These are phyloP conservation scores for Penicillium macrosclerotiorum DNA, from an alignment of 495 filamentous ascomycete species.

Conservation along the genomic window DNA sequence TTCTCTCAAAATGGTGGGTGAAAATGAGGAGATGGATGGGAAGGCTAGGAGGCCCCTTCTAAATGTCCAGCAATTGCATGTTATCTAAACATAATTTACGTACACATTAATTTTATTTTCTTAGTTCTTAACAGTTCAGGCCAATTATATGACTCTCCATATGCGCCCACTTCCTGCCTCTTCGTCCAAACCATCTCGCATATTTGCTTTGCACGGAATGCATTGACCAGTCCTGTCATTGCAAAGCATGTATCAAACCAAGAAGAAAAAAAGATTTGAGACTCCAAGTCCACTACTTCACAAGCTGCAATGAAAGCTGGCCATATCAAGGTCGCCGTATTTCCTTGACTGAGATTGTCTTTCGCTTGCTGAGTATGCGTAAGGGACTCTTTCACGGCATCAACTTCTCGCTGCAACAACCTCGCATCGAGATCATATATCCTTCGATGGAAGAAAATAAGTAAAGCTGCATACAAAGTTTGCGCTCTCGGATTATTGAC, in stretches of 20 bases:
- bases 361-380: conserved; percentile 7
- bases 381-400: conserved; percentile 5
- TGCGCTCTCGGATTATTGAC: conserved; percentile 3
- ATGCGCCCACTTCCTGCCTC: neutral
- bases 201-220: conserved; percentile 11
- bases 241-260: conserved; percentile 20
- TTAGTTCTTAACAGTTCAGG: conserved; percentile 18
- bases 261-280: conserved; percentile 13
- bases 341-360: neutral
- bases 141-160: conserved; percentile 10
- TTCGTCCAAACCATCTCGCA: conserved; percentile 16
- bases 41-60: neutral
- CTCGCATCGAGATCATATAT: conserved; percentile 21
- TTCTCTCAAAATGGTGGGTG: no score
- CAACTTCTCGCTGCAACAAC: conserved; percentile 17
- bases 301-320: conserved; percentile 25
- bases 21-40: neutral
- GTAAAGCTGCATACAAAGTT: conserved; percentile 20
- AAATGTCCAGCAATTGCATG: neutral
- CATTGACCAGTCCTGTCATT: conserved; percentile 13
- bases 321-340: conserved; percentile 20
- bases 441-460: conserved; percentile 21
- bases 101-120: conserved; percentile 18
- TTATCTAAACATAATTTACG: neutral
- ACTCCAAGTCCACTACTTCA: conserved; percentile 10